Evolutionary conservation across 139 green algal species (phyloP).

Genomic region (Protoeuglena noctilucae): DNA sequence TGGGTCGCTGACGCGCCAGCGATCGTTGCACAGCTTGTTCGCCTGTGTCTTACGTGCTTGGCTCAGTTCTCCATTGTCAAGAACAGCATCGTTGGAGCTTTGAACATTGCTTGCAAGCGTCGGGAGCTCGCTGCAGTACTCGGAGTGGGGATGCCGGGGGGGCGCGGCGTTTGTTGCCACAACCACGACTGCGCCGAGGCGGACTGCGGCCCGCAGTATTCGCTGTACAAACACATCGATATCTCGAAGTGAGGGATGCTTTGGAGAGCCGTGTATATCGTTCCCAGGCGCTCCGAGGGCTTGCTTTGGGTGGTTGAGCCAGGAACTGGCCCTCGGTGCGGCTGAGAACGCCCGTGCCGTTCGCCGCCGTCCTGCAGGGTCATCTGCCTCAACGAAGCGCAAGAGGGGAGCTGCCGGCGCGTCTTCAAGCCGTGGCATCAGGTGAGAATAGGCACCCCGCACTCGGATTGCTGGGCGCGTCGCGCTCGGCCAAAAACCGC

Average conservation of each 20-base stretch:
- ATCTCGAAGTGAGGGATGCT: too few species aligned
- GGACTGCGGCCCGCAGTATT: conserved; percentile 61
- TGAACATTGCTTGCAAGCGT: too few species aligned
- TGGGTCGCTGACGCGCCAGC: too few species aligned
- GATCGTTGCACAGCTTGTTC: too few species aligned
- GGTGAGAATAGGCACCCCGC: conserved; percentile 9
- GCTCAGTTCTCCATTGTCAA: too few species aligned
- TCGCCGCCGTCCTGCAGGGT: conserved; percentile 43
- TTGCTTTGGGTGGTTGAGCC: too few species aligned
- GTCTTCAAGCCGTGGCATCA: conserved; percentile 54
- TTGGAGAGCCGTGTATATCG: too few species aligned
- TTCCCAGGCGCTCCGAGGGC: too few species aligned
- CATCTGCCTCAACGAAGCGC: conserved; percentile 57
- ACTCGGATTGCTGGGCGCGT: not conserved
- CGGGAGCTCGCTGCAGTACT: too few species aligned
- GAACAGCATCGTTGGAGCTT: too few species aligned
- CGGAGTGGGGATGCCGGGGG: conserved; percentile 30
- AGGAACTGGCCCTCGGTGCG: not conserved
- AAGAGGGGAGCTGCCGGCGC: conserved; percentile 25
- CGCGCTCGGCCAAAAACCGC: not conserved
- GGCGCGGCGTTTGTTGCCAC: conserved; percentile 50
- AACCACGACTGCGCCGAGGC: conserved; percentile 69
- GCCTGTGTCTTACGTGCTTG: too few species aligned
- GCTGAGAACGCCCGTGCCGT: not conserved
- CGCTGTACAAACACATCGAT: conserved; percentile 67